phyloP scores from a whole-genome alignment of 2,329 filamentous ascomycete genomes.

The Monilinia fructigena region DNA sequence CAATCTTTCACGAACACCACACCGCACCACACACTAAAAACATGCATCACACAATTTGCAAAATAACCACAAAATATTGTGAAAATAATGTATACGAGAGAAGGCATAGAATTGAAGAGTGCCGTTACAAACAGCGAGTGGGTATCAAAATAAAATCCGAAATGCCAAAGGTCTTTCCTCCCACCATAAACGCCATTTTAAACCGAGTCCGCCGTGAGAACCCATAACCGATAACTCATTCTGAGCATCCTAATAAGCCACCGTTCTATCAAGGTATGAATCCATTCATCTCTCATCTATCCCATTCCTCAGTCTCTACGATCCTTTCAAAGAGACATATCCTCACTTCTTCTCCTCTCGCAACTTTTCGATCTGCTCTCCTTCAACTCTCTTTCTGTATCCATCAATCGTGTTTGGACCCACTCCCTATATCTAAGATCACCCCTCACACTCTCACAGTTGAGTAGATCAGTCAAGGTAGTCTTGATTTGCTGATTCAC shows the following conservation, averaged over 20 bases:
- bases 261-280: not conserved
- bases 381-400: slow-evolving; percentile 50
- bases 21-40: not conserved
- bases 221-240: slow-evolving; percentile 2
- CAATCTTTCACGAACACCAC: not conserved
- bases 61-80: not conserved
- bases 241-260: not conserved
- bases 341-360: slow-evolving; percentile 31
- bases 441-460: slow-evolving; percentile 49
- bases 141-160: slow-evolving; percentile 23
- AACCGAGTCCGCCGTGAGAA: not conserved
- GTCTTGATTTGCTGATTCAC: slow-evolving; percentile 54
- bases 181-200: slow-evolving; percentile 15
- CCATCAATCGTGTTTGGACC: slow-evolving; percentile 54
- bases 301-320: slow-evolving; percentile 13
- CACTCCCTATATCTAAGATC: slow-evolving; percentile 49
- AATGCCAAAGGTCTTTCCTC: slow-evolving; percentile 1
- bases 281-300: not conserved
- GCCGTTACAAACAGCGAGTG: slow-evolving; percentile 7
- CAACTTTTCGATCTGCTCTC: slow-evolving; percentile 31
- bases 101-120: slow-evolving; percentile 12
- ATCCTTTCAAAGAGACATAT: slow-evolving; percentile 11
- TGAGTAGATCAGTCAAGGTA: slow-evolving; percentile 53
- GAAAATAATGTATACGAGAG: not conserved
- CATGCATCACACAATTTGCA: not conserved